Percentiles rank a stretch among this genome's conserved stretches.
Evolutionary conservation across 331 rosid genomes (phyloP).

Genomic region (Ulmus americana): DNA sequence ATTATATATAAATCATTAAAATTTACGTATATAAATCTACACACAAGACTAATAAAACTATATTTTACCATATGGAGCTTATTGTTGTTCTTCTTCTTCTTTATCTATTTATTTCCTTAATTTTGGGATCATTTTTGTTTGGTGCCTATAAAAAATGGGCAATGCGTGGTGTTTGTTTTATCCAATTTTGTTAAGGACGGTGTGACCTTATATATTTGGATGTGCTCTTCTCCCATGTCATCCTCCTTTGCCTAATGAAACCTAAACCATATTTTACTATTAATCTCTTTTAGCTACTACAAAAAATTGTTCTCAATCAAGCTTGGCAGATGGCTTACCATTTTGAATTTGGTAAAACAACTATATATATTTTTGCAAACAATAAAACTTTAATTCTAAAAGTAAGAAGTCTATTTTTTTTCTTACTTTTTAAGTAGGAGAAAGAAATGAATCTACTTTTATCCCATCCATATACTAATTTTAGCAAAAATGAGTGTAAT

Average conservation of each 20-base stretch:
- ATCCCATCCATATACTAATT: too few relatives aligned
- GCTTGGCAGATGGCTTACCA: neutral
- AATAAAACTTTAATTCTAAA: too few relatives aligned
- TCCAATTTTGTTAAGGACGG: slow-evolving; percentile 28
- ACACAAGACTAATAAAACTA: too few relatives aligned
- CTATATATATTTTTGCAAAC: neutral
- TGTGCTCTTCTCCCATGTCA: neutral
- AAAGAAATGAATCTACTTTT: too few relatives aligned
- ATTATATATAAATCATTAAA: neutral
- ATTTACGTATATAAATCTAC: neutral
- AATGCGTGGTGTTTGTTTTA: slow-evolving; percentile 30
- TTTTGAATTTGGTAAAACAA: neutral
- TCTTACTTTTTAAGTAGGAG: too few relatives aligned
- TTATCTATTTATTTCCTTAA: slow-evolving; percentile 2
- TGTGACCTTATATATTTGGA: slow-evolving; percentile 11
- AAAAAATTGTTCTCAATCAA: neutral
- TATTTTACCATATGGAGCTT: too few relatives aligned
- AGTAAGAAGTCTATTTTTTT: too few relatives aligned
- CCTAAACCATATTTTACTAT: slow-evolving; percentile 5
- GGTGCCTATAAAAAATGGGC: neutral
- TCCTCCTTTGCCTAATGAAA: slow-evolving; percentile 10
- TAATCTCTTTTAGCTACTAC: slow-evolving; percentile 8
- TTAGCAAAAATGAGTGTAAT: too few relatives aligned
- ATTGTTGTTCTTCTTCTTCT: neutral
- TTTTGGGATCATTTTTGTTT: neutral